Conservation (phyloP, 2,329 filamentous ascomycete genomes). For the Exserohilum turcica region DNA sequence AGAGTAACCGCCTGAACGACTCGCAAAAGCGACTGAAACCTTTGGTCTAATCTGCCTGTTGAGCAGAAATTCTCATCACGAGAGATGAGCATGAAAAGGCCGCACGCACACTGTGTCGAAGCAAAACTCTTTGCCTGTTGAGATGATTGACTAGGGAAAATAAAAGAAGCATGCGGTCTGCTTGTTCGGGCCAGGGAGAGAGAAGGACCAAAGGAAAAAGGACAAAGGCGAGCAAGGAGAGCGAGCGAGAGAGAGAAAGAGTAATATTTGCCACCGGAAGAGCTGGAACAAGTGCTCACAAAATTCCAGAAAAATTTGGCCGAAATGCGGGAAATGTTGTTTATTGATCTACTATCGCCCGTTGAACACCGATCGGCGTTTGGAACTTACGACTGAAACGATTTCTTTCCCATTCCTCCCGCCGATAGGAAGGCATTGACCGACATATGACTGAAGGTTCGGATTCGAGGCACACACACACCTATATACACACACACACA, state of each 20-base stretch:
- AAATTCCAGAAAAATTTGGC: neutral
- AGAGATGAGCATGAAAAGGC: neutral
- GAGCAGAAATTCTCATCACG: neutral
- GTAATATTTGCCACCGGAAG: neutral
- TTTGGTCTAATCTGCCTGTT: neutral
- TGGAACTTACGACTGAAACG: constrained; percentile 23
- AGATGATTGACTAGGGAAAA: neutral
- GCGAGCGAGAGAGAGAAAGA: neutral
- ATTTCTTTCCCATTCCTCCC: constrained; percentile 3
- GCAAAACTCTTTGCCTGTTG: neutral
- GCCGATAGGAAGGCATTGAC: constrained; percentile 2
- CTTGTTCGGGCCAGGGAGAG: neutral
- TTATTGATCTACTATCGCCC: neutral
- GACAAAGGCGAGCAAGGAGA: neutral
- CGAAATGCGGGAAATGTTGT: neutral
- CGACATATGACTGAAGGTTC: constrained; percentile 2
- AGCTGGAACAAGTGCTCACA: neutral
- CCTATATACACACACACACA: too few relatives aligned
- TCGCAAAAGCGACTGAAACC: neutral
- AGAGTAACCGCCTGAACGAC: neutral
- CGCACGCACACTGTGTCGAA: neutral
- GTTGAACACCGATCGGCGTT: constrained; percentile 1
- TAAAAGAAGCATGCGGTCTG: neutral
- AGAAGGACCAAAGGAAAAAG: neutral
- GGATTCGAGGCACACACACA: neutral